Base-by-base conservation (phyloP, 805 yeast species). In the Wickerhamiella spandovensis region DNA sequence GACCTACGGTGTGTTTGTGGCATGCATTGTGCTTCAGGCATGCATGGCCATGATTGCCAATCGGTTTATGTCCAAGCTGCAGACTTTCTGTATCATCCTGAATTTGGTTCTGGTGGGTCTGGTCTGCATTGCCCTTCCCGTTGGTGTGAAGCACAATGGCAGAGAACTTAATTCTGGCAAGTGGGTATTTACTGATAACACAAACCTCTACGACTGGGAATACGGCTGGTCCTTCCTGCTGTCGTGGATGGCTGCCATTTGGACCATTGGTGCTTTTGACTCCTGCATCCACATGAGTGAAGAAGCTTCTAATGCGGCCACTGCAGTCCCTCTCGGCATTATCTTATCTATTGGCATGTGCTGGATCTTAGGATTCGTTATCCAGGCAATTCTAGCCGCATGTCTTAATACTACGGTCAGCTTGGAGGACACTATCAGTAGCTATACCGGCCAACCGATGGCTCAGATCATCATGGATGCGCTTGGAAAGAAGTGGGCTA, bases 251-350 rank as follows among this genome's bases (percentile, higher is more conserved):
- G 80, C 85, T 0, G 79, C 81, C 2, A 74, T 81, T 50, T 82
- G 89, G 88, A 79, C 85, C 15, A 81, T 82, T 61, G 83, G 84
- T 21, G 80, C 84, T 0, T 81, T 80, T 61, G 87, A 82, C 63
- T 75, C 83, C 8, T 78, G 82, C 57, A 79, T 82, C 50, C 87
- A 82, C 66, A 77, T 79, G 75, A 70, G 81, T 18, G 89, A 82
- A 63, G 87, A 82, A 61, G 82, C 83, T 21, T 67, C 69, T 47
- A 74, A 79, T 59, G 82, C 87, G 21, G 69, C 77, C 5, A 68
- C 68, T 49, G 76, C 83, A 13, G 80, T 80, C 2, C 86, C 88
- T 3, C 65, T 75, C 48, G 87, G 85, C 41, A 81, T 82, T 48
- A 66, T 76, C 21, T 72, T 79, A 22, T 75, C 84, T 8, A 78